These are phyloP conservation scores for Botryotinia calthae DNA, from an alignment of 2,329 filamentous ascomycete genomes.

Conservation along the genomic window DNA sequence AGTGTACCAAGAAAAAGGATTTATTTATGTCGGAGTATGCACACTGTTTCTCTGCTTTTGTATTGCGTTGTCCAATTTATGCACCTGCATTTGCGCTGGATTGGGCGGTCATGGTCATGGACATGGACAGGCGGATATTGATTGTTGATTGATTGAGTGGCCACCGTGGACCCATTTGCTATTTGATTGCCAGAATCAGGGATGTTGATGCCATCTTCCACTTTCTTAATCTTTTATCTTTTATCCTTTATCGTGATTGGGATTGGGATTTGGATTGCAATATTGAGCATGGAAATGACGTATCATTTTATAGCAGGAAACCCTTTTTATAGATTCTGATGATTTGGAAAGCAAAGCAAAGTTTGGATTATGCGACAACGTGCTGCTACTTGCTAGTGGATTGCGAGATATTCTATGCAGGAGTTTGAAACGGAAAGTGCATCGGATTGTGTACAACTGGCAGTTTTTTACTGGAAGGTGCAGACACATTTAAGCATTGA, in stretches of 20 bases:
- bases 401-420: background rate
- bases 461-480: background rate
- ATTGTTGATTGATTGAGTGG: background rate
- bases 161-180: background rate
- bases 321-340: background rate
- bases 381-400: background rate
- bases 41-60: background rate
- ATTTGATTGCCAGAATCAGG: constrained; percentile 1
- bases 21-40: background rate
- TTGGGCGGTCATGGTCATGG: background rate
- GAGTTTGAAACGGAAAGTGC: constrained; percentile 3
- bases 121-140: background rate
- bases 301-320: background rate
- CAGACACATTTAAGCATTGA: background rate
- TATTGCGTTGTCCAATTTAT: constrained; percentile 1
- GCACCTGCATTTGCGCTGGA: background rate
- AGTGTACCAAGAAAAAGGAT: background rate
- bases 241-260: background rate
- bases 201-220: constrained; percentile 8
- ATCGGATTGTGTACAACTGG: constrained; percentile 1
- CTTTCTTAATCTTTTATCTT: background rate
- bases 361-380: background rate
- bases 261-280: background rate
- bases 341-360: background rate
- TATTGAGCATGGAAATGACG: constrained; percentile 4